A percentile compares a stretch with the other conserved stretches of the same genome.
Evolutionary conservation across 495 filamentous ascomycete genomes (phyloP).

Genomic region (Aspergillus sclerotiicarbonarius): DNA sequence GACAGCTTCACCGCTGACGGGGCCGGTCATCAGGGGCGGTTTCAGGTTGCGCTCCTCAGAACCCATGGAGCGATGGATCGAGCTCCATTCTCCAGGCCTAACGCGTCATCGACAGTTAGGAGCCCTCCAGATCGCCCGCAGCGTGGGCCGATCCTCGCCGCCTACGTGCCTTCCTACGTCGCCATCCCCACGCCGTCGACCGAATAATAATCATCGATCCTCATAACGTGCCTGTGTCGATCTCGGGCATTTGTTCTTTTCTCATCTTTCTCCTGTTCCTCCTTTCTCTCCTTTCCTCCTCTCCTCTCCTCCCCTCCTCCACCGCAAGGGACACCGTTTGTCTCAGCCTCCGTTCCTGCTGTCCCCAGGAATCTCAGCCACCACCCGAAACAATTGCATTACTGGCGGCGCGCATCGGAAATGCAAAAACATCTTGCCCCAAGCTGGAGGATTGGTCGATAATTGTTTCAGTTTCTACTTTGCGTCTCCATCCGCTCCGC

Average conservation of each 20-base stretch:
- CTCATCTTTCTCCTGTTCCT: conserved; percentile 7
- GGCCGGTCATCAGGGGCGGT: conserved; percentile 6
- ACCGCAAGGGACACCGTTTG: not conserved
- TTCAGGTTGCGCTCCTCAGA: conserved; percentile 3
- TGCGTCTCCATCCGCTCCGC: not conserved
- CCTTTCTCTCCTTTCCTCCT: conserved; percentile 12
- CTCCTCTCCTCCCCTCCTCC: conserved; percentile 1
- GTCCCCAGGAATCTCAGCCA: not conserved
- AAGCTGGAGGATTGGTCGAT: conserved; percentile 13
- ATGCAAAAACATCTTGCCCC: not conserved
- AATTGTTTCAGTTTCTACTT: not conserved
- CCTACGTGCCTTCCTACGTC: conserved; percentile 12
- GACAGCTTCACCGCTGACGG: not conserved
- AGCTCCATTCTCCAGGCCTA: conserved; percentile 1
- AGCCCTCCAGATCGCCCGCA: conserved; percentile 14
- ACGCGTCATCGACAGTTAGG: conserved; percentile 17
- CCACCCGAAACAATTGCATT: not conserved
- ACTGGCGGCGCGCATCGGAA: not conserved
- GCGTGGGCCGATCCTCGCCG: conserved; percentile 18
- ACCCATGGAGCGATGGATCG: not conserved
- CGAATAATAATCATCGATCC: not conserved
- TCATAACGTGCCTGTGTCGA: not conserved
- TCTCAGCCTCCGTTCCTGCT: conserved; percentile 2
- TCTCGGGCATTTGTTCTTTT: not conserved
- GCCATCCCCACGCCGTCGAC: conserved; percentile 1